Base-by-base conservation (phyloP, 169 alveolate genomes). In the Nephromyces sp. region DNA sequence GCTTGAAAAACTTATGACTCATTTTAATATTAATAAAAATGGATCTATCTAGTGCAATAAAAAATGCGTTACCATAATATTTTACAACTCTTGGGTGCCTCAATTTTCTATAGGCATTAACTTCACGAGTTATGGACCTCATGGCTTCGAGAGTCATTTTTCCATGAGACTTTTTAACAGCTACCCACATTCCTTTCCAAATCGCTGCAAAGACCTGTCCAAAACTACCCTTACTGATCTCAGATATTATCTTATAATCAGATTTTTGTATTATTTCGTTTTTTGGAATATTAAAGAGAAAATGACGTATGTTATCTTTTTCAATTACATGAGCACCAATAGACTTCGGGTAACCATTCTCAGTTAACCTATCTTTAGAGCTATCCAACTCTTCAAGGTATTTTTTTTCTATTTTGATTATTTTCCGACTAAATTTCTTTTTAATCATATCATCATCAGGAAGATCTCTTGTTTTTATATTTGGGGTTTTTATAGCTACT, bases 81-180 rank as follows among this genome's bases (percentile, higher is more conserved):
- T 79, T 43, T 32, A 84, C 84, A 69, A 87, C 83, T 53, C 66
- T 70, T 1, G 89, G 88, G 70, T 87, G 90, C 29, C 74, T 69
- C 62, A 78, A 57, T 71, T 69, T 62, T 25, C 92, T 71, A 70
- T 84, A 87, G 24, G 92, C 78, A 43, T 87, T 84, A 30, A 87
- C 71, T 61, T 87, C 92, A 43, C 92, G 68, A 15, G 77, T 90
- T 8, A 87, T 75, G n/a, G 90, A 87, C 32, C 86, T 32, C 86
- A 79, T 71, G 0, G 83, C 89, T 43, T 79, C 86, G 71, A 75
- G 64, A 6, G 86, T 72, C 84, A 79, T 67, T 6, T 61, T 53
- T 52, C 75, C 76, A 21, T 83, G 84, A 25, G 84, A 79, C 67
- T 72, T 77, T 33, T 83, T 83, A 35, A 83, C 70, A 25, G 89